phyloP scores from a whole-genome alignment of 805 yeast species.

The Henningerozyma blattae region DNA sequence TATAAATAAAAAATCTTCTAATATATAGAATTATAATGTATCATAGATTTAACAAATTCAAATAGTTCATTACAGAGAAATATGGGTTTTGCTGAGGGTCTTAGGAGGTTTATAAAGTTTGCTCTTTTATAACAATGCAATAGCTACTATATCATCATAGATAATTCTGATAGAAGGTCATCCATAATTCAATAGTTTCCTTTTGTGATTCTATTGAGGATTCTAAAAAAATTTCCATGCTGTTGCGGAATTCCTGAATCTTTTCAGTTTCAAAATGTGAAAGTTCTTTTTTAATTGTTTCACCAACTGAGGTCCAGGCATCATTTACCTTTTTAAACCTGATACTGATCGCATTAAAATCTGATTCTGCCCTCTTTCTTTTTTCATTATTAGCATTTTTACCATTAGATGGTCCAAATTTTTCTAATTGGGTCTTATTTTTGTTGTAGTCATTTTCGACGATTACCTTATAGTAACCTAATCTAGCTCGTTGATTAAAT shows the following conservation, averaged over 20 bases:
- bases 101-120: no score
- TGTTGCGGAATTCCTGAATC: conserved; percentile 71
- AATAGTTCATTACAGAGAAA: no score
- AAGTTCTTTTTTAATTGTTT: conserved; percentile 56
- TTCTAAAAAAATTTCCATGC: conserved; percentile 82
- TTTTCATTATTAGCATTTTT: conserved; percentile 50
- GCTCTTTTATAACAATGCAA: neutral
- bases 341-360: conserved; percentile 42
- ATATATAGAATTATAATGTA: no score
- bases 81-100: no score
- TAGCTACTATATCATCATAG: conserved; percentile 9
- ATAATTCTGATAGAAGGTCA: conserved; percentile 59
- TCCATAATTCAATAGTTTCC: conserved; percentile 78
- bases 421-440: conserved; percentile 35
- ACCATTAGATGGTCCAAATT: conserved; percentile 30
- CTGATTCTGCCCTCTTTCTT: conserved; percentile 42
- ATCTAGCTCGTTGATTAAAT: conserved; percentile 60
- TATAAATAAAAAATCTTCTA: no score
- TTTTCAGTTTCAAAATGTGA: conserved; percentile 59
- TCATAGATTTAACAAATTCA: no score
- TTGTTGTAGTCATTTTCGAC: conserved; percentile 39
- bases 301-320: conserved; percentile 52
- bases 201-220: conserved; percentile 85
- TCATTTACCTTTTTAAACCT: conserved; percentile 42
- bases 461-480: conserved; percentile 33